A percentile compares a stretch with the other conserved stretches of the same genome.
phyloP scores from a whole-genome alignment of 164 flowering plant species.

The Warburgia ugandensis region DNA sequence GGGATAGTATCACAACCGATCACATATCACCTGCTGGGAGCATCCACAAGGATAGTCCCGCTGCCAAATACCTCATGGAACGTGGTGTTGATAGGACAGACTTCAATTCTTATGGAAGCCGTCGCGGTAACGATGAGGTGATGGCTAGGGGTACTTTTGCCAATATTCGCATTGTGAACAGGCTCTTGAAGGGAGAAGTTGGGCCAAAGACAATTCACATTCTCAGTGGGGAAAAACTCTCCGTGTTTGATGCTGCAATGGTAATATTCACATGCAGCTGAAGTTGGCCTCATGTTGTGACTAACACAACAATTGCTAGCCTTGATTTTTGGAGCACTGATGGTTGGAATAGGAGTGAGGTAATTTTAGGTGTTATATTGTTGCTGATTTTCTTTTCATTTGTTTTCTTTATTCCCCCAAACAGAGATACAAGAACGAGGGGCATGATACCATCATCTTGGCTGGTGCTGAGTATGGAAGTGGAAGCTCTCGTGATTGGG shows the following conservation, averaged over 20 bases:
- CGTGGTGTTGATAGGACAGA: conserved; percentile 65
- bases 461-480: conserved; percentile 87
- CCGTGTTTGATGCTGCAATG: conserved; percentile 62
- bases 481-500: conserved; percentile 90
- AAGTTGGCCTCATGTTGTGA: no score
- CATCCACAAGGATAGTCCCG: conserved; percentile 74
- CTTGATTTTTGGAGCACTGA: no score
- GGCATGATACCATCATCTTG: conserved; percentile 51
- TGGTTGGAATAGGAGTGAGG: no score
- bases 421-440: conserved; percentile 62
- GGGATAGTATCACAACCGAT: conserved; percentile 78
- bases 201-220: conserved; percentile 69
- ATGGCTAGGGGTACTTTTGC: conserved; percentile 76
- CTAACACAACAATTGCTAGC: no score
- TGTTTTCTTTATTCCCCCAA: no score
- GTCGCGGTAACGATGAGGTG: conserved; percentile 71
- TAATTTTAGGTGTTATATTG: no score
- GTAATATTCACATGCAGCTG: no score
- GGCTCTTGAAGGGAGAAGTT: conserved; percentile 59
- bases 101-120: conserved; percentile 72
- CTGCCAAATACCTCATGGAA: conserved; percentile 58
- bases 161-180: conserved; percentile 66
- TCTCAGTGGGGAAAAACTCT: conserved; percentile 56
- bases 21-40: conserved; percentile 88
- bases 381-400: not conserved